phyloP scores from a whole-genome alignment of 805 yeast genomes.

The Priceomyces haplophilus region DNA sequence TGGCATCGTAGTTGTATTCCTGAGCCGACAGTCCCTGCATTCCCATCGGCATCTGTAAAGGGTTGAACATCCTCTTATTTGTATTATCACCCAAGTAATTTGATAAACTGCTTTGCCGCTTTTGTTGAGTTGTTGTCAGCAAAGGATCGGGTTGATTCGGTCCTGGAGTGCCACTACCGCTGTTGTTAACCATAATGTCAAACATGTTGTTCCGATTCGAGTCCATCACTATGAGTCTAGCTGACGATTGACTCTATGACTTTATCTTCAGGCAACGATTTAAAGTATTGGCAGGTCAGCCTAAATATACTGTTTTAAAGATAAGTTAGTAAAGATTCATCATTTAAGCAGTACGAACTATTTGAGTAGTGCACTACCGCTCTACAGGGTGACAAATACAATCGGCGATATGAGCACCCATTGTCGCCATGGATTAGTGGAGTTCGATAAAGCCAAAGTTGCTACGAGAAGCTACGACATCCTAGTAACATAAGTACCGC shows the following conservation, averaged over 20 bases:
- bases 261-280: constrained; percentile 1
- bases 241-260: neutral
- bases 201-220: constrained; percentile 4
- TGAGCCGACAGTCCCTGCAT: constrained; percentile 7
- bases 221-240: constrained; percentile 8
- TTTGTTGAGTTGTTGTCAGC: constrained; percentile 23
- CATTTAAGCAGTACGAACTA: neutral
- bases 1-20: constrained; percentile 1
- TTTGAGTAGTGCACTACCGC: neutral
- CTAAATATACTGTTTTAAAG: neutral
- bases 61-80: constrained; percentile 34
- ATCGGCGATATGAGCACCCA: neutral
- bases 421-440: too few species aligned
- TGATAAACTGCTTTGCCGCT: constrained; percentile 40
- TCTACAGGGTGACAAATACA: neutral
- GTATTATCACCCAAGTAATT: constrained; percentile 30
- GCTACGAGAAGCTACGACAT: too few species aligned
- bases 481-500: too few species aligned
- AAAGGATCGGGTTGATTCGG: constrained; percentile 10
- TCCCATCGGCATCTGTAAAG: constrained; percentile 14
- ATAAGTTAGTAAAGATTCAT: neutral
- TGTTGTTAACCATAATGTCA: constrained; percentile 8
- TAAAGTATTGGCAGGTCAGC: neutral
- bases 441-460: too few species aligned
- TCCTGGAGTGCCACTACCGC: constrained; percentile 1